Evolutionary conservation across 345 rosid genomes (phyloP), one percentile per base, ranked within the genome.

Genomic region (Brassica rapa): DNA sequence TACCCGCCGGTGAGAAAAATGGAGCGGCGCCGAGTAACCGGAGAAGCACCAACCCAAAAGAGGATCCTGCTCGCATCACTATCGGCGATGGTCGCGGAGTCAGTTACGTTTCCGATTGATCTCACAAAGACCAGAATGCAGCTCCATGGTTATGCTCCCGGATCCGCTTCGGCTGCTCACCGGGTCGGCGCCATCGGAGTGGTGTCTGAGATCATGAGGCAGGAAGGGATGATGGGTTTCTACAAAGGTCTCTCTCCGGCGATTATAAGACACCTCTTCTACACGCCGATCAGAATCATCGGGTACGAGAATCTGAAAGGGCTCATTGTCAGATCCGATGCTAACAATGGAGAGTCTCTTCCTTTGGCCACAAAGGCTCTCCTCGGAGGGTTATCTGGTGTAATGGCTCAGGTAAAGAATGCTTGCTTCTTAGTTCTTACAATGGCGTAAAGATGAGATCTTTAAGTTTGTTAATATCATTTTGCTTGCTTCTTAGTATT

Each of bases 41-140:
- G 80, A 4, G 77, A 82, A 79, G 60, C 80, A 41, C 78, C 70
- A 24, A 68, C 80, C 62, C 64, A 68, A 16, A 81, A 73, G 21
- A 88, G 86, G 77, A 83, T 89, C 79, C 32, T 86, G 27, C 84
- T 93, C 68, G 80, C 96, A 19, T 93, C 95, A 32, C 61, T 89
- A 5, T 90, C 98, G 15, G 98, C 97, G 35, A 86, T 89, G 90
- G 93, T 81, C 62, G 95, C 98, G 0, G 98, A 91, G 82, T 80
- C 93, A 4, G 84, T 84, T 10, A 91, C 97, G 4, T 93, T 91
- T 78, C 97, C 98, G n/a, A 83, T 90, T 29, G 98, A 91, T 82
- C 84, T 91, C 23, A 89, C 90, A 14, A 93, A 93, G 89, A 91
- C 95, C 2, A 85, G 95, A 80, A 90, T 91, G 72, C 98, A 93